Base-by-base conservation (phyloP, 352 stramenopile genomes). In the Phytophthora pluvialis region DNA sequence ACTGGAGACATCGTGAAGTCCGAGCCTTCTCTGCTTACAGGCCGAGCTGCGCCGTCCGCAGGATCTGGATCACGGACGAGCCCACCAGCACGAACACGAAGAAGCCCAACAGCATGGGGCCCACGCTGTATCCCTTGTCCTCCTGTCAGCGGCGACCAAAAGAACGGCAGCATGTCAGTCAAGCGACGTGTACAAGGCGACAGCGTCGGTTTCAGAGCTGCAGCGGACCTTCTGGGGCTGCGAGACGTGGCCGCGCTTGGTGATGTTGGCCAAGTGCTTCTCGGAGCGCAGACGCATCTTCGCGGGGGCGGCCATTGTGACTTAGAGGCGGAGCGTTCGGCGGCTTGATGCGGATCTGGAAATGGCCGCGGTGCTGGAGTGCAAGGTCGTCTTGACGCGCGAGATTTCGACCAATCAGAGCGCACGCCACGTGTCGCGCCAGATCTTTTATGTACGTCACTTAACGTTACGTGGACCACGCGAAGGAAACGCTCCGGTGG, bases 201-300 rank as follows among this genome's bases (percentile, higher is more conserved):
- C 13, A 38, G n/a, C 38, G n/a, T 28, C 29, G 5, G 21, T 29
- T 39, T 1, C n/a, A 29, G 5, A 50, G 9, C 1, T 5, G 38
- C 31, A 42, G 5, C 77, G 25, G 51, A 96, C 88, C 84, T 93
- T 90, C 39, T 89, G 75, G 1, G 83, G 72, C 73, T 93, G 81
- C 31, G 81, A 83, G n/a, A 96, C 84, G 12, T 81, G 69, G 0
- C 88, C 88, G 25, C 88, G 86, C 79, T 96, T 94, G 45, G 86
- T 96, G 78, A 96, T 94, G 73, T 96, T 96, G 63, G 70, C 64
- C 64, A 83, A 70, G 78, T 96, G 88, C 78, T 96, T 96, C 60
- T 94, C 86, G 16, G 81, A 94, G 74, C 88, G 88, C 55, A 96
- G 64, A 63, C 88, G 81, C 77, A 94, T 92, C 74, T 94, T 94